A percentile compares a stretch with the other conserved stretches of the same genome.
Evolutionary conservation across 805 yeast genomes (phyloP).

Genomic region (Saccharomyces paradoxus): DNA sequence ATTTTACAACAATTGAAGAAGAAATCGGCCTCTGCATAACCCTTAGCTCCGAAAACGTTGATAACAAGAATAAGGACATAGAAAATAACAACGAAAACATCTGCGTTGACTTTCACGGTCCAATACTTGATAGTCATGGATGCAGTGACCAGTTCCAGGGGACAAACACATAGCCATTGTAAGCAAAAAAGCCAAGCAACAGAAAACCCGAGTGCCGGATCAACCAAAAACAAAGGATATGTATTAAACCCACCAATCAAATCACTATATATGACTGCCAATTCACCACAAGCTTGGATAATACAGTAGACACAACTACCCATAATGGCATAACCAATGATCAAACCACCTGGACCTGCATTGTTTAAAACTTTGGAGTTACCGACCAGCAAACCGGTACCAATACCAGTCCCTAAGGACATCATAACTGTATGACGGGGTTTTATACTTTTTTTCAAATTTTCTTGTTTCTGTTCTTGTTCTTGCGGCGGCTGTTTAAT

Average conservation of each 20-base stretch:
- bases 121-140: conserved; percentile 49
- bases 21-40: conserved; percentile 64
- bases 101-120: conserved; percentile 42
- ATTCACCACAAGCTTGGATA: conserved; percentile 57
- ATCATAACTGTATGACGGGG: conserved; percentile 64
- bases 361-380: conserved; percentile 47
- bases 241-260: conserved; percentile 53
- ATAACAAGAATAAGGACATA: conserved; percentile 42
- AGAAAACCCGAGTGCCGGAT: conserved; percentile 63
- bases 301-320: conserved; percentile 56
- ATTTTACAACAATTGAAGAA: conserved; percentile 51
- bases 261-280: conserved; percentile 59
- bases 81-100: conserved; percentile 51
- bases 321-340: conserved; percentile 52
- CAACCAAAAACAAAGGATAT: conserved; percentile 54
- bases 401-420: conserved; percentile 67
- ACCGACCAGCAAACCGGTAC: conserved; percentile 70
- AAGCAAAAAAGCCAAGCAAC: conserved; percentile 65
- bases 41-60: conserved; percentile 48
- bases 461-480: conserved; percentile 33
- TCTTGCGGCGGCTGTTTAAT: conserved; percentile 30
- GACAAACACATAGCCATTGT: conserved; percentile 57
- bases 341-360: conserved; percentile 59
- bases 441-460: conserved; percentile 29
- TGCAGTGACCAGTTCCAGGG: conserved; percentile 59